Base-by-base conservation (phyloP, 2,329 filamentous ascomycete genomes). In the Xylariaceae sp. region DNA sequence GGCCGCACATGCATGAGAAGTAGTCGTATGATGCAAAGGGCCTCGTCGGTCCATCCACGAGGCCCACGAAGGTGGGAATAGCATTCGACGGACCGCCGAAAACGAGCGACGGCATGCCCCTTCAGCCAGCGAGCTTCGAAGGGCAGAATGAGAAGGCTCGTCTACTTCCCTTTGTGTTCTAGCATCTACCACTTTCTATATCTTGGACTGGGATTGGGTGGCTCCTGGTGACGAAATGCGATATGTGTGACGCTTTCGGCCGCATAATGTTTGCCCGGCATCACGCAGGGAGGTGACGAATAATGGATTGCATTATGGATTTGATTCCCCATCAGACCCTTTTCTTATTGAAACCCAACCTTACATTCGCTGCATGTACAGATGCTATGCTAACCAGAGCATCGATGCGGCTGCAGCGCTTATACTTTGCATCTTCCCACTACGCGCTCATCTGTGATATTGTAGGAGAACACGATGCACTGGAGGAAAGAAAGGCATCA, bases 111-210 rank as follows among this genome's bases (percentile, higher is more conserved):
- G 19, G 11, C 34, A 19, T 18, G 13, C 7, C 17, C 6, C 30
- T 34, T 35, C 6, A 9, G n/a, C 22, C 9, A 35, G 22, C 6
- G 19, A n/a, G 15, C 34, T 18, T 17, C n/a, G 32, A 34, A 17
- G 11, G 16, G 6, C 13, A 17, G 30, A 33, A 33, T 6, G 30
- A 26, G 22, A 26, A 26, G 22, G 22, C 22, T 26, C 22, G 22
- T 6, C 22, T 26, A 26, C 6, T 32, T 17, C 16, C 30, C 15
- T 32, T n/a, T 32, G 30, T 32, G 30, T 51, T 45, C 44, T 40
- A 38, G 40, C 46, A 49, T 53, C 45, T 48, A 52, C 50, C 47
- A 42, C 43, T 48, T 50, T 47, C 42, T 52, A 50, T 53, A 50
- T 53, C 48, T 50, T 49, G 49, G 42, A 49, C 7, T 17, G 30